These are phyloP conservation scores for Staphylotrichum tortipilum DNA, from an alignment of 495 filamentous ascomycete genomes.

Conservation along the genomic window DNA sequence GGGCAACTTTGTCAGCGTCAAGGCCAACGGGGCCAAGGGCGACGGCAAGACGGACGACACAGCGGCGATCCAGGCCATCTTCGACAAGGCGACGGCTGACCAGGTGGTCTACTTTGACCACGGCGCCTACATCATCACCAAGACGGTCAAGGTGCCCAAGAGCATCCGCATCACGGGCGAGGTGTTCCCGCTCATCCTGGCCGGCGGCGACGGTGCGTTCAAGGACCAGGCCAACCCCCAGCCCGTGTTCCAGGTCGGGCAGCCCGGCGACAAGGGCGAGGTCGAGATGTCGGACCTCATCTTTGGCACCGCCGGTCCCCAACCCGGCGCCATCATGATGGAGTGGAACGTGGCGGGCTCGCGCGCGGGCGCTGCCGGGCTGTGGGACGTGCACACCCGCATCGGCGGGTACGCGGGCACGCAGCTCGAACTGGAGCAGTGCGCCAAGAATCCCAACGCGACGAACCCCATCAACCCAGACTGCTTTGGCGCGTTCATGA, in stretches of 20 bases:
- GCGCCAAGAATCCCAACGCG: conserved; percentile 58
- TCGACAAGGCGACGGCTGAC: conserved; percentile 49
- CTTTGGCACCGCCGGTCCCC: conserved; percentile 66
- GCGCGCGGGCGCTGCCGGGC: conserved; percentile 59
- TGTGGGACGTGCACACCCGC: conserved; percentile 93
- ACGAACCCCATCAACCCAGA: conserved; percentile 43
- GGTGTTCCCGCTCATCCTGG: conserved; percentile 84
- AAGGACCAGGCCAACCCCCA: conserved; percentile 59
- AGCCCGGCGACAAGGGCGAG: conserved; percentile 64
- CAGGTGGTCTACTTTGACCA: conserved; percentile 88
- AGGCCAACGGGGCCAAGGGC: conserved; percentile 68
- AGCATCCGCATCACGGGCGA: conserved; percentile 81
- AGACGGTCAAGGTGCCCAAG: conserved; percentile 74
- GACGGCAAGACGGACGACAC: conserved; percentile 66
- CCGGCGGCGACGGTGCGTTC: conserved; percentile 58
- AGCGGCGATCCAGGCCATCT: conserved; percentile 58
- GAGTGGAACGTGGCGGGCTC: conserved; percentile 77
- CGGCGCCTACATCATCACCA: conserved; percentile 76
- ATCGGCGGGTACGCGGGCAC: conserved; percentile 78
- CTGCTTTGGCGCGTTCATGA: conserved; percentile 71
- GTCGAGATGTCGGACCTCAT: conserved; percentile 82
- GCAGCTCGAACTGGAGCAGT: conserved; percentile 65
- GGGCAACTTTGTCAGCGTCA: conserved; percentile 64
- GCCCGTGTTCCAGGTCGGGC: conserved; percentile 68
- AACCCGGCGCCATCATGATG: conserved; percentile 80